Evolutionary conservation across 768 basidiomycete species (phyloP).

Genomic region (Boletus bicolor): DNA sequence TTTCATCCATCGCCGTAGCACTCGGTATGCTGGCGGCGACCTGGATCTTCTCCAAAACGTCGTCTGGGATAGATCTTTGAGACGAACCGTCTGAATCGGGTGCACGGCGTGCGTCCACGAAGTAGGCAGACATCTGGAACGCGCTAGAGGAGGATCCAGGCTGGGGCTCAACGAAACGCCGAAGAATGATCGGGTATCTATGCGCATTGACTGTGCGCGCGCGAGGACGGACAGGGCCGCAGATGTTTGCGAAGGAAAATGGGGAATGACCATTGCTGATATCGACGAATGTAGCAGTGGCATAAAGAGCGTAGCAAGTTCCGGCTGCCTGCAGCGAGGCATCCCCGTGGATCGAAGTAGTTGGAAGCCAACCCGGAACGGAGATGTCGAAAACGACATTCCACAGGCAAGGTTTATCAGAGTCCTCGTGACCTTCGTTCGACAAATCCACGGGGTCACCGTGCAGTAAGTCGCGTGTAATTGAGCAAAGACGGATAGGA

Average conservation of each 20-base stretch:
- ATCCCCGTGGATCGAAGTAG: slow-evolving; percentile 48
- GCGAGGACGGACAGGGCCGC: slow-evolving; percentile 52
- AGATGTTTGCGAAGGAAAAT: slow-evolving; percentile 53
- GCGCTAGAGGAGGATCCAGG: slow-evolving; percentile 26
- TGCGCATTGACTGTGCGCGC: slow-evolving; percentile 39
- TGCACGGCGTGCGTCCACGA: slow-evolving; percentile 39
- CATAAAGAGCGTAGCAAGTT: slow-evolving; percentile 63
- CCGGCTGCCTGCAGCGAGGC: slow-evolving; percentile 44
- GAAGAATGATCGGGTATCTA: slow-evolving; percentile 43
- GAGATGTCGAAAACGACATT: slow-evolving; percentile 77
- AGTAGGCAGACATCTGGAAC: slow-evolving; percentile 39
- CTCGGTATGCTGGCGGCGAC: slow-evolving; percentile 63
- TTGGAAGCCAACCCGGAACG: slow-evolving; percentile 90
- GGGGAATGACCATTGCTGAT: slow-evolving; percentile 40
- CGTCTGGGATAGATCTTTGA: slow-evolving; percentile 42
- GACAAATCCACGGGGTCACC: slow-evolving; percentile 55
- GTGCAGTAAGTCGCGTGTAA: slow-evolving; percentile 56
- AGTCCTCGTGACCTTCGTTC: slow-evolving; percentile 62
- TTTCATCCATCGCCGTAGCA: slow-evolving; percentile 45
- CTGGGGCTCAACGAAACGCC: slow-evolving; percentile 51
- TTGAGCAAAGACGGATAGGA: slow-evolving; percentile 61
- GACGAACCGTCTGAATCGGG: slow-evolving; percentile 11
- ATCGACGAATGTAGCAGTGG: slow-evolving; percentile 57
- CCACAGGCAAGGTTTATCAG: slow-evolving; percentile 57
- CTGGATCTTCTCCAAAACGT: slow-evolving; percentile 60